These are phyloP conservation scores for Lecanicillium sp. DNA, from an alignment of 2,329 filamentous ascomycete genomes.

Conservation along the genomic window DNA sequence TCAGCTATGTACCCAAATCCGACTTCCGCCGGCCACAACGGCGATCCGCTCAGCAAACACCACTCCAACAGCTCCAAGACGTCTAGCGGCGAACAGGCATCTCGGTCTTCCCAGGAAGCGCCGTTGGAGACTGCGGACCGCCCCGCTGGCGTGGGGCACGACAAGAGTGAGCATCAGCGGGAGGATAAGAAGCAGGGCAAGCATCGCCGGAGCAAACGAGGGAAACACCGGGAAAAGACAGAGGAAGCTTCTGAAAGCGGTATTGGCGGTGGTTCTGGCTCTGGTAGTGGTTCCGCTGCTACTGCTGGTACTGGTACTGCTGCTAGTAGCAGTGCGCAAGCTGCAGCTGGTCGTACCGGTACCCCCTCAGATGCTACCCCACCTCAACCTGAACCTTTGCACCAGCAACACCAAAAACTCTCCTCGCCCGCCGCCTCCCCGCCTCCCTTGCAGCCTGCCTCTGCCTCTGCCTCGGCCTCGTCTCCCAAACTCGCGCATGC, in stretches of 20 bases:
- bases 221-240: not conserved
- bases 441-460: not conserved
- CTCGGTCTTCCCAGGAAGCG: not conserved
- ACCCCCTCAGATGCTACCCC: not conserved
- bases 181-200: not conserved
- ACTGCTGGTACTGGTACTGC: not conserved
- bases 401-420: slow-evolving; percentile 10
- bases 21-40: not conserved
- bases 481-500: slow-evolving; percentile 6
- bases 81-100: slow-evolving; percentile 2
- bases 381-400: slow-evolving; percentile 3
- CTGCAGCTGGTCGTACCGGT: too few relatives aligned
- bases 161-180: not conserved
- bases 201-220: not conserved
- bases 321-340: too few relatives aligned
- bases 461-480: slow-evolving; percentile 6
- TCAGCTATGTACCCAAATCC: not conserved
- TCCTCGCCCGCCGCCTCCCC: slow-evolving; percentile 6
- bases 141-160: slow-evolving; percentile 9
- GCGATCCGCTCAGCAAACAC: not conserved
- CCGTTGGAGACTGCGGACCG: slow-evolving; percentile 5
- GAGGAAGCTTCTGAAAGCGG: too few relatives aligned
- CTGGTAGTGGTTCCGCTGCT: not conserved
- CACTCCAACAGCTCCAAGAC: slow-evolving; percentile 2
- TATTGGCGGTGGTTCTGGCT: too few relatives aligned